These are phyloP conservation scores for Neonothopanus nambi DNA, from an alignment of 1,284 basidiomycete genomes.

Conservation along the genomic window DNA sequence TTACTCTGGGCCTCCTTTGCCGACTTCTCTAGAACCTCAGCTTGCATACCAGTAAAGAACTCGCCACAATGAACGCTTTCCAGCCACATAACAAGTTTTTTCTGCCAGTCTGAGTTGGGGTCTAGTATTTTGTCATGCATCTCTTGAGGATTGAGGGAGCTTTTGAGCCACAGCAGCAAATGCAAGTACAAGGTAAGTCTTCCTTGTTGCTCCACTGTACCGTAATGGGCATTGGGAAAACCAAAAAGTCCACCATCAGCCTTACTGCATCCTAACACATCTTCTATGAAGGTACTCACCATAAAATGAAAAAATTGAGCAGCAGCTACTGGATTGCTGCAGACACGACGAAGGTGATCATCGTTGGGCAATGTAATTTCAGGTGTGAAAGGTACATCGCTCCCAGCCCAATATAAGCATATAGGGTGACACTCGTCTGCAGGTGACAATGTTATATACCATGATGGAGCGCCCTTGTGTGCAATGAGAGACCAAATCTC, in stretches of 20 bases:
- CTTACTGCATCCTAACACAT: conserved; percentile 20
- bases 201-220: conserved; percentile 37
- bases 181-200: conserved; percentile 34
- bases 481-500: conserved; percentile 38
- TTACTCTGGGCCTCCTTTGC: neutral
- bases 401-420: conserved; percentile 27
- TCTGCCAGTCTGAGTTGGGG: conserved; percentile 17
- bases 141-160: conserved; percentile 26
- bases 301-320: conserved; percentile 27
- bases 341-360: too few species aligned
- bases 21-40: neutral
- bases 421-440: conserved; percentile 27
- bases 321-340: too few species aligned
- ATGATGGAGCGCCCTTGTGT: conserved; percentile 26
- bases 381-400: neutral
- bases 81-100: conserved; percentile 17
- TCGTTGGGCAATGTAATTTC: conserved; percentile 13
- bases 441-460: conserved; percentile 30
- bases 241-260: conserved; percentile 25
- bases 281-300: conserved; percentile 25
- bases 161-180: conserved; percentile 30
- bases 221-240: conserved; percentile 31
- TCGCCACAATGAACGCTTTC: conserved; percentile 19
- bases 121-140: conserved; percentile 24
- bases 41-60: conserved; percentile 13